Conservation (phyloP, 2,329 filamentous ascomycete species). For the Phialocephala sp. region DNA sequence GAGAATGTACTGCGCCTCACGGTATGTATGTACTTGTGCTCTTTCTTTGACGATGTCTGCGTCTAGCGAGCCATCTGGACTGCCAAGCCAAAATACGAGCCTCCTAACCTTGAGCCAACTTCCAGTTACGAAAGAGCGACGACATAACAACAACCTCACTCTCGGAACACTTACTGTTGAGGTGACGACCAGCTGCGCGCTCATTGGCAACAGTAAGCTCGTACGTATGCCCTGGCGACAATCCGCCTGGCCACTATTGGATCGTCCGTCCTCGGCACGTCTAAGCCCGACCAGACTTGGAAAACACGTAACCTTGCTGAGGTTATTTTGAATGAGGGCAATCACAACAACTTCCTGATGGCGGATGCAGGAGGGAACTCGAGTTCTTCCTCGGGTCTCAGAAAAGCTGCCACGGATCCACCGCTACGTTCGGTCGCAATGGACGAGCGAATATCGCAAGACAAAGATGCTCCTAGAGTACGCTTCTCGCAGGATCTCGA, state of each 20-base stretch:
- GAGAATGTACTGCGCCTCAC: neutral
- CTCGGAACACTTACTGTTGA: neutral
- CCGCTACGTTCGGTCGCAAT: conserved; percentile 26
- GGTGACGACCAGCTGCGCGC: neutral
- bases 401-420: conserved; percentile 30
- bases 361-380: conserved; percentile 24
- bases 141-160: neutral
- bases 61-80: neutral
- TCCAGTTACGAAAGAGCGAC: neutral
- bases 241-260: conserved; percentile 5
- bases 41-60: neutral
- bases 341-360: conserved; percentile 26
- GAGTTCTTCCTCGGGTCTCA: conserved; percentile 13
- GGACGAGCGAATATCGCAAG: conserved; percentile 26
- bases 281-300: conserved; percentile 9
- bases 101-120: neutral
- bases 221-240: conserved; percentile 11
- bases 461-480: conserved; percentile 33
- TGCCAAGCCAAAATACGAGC: neutral
- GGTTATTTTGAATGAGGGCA: conserved; percentile 19
- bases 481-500: conserved; percentile 41
- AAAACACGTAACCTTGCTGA: neutral
- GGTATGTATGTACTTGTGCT: neutral
- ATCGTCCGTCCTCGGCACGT: neutral
- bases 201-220: conserved; percentile 7